phyloP scores from a whole-genome alignment of 2,329 filamentous ascomycete species.

The Ambrosiella xylebori region DNA sequence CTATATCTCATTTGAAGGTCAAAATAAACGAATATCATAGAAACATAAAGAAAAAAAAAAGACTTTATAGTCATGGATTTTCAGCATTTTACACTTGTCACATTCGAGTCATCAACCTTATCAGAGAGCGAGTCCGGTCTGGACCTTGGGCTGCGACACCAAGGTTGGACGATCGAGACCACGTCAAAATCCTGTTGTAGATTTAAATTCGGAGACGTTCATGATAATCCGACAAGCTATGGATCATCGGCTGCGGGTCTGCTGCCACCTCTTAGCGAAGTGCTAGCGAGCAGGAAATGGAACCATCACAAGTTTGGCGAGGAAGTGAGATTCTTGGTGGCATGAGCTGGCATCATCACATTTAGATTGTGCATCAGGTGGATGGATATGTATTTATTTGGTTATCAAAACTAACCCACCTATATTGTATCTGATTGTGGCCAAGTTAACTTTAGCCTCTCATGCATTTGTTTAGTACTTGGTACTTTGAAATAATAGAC shows the following conservation, averaged over 20 bases:
- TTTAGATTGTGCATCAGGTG: neutral
- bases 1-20: too few species aligned
- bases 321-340: neutral
- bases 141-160: too few species aligned
- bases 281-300: neutral
- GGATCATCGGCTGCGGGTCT: neutral
- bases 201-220: neutral
- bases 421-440: too few species aligned
- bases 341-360: neutral
- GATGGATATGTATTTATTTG: neutral
- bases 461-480: too few species aligned
- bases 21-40: too few species aligned
- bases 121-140: too few species aligned
- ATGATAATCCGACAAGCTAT: neutral
- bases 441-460: too few species aligned
- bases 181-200: neutral
- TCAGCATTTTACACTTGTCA: too few species aligned
- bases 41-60: too few species aligned
- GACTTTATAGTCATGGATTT: too few species aligned
- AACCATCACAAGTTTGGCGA: neutral
- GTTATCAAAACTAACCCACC: neutral
- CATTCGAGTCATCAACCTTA: too few species aligned
- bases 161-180: neutral
- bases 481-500: too few species aligned
- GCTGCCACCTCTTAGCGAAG: neutral